Conservation (phyloP, 805 yeast genomes). For the Lipomyces yamadae region DNA sequence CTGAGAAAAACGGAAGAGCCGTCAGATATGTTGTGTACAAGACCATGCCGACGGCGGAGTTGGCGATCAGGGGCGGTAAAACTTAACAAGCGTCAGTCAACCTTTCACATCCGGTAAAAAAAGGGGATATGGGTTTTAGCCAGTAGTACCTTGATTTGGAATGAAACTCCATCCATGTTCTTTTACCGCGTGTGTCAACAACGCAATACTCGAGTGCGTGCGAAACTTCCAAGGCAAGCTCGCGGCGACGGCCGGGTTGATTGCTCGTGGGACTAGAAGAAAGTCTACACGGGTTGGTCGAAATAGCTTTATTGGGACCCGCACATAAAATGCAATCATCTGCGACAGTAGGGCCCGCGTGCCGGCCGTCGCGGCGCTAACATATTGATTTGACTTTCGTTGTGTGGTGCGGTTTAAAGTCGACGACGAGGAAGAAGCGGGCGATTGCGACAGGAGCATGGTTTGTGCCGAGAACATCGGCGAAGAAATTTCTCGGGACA, state of each 20-base stretch:
- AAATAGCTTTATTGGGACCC: conserved; percentile 84
- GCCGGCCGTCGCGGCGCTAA: conserved; percentile 84
- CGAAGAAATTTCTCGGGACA: neutral
- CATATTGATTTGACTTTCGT: conserved; percentile 42
- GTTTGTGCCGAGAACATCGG: neutral
- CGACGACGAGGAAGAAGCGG: neutral
- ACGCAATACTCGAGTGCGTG: conserved; percentile 80
- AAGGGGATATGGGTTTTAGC: neutral
- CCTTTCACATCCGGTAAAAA: neutral
- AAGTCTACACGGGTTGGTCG: conserved; percentile 91
- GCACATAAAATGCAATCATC: conserved; percentile 71
- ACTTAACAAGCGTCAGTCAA: conserved; percentile 47
- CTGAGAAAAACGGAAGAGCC: conserved; percentile 40
- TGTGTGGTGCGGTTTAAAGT: neutral
- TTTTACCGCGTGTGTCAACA: conserved; percentile 69
- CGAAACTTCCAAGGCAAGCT: conserved; percentile 49
- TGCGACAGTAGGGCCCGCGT: conserved; percentile 76
- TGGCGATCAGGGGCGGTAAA: conserved; percentile 85
- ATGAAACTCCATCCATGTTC: conserved; percentile 85
- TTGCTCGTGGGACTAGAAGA: conserved; percentile 50
- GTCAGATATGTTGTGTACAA: conserved; percentile 80
- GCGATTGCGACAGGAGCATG: neutral
- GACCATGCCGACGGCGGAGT: conserved; percentile 86
- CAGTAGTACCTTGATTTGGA: conserved; percentile 60
- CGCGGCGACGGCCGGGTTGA: conserved; percentile 42